A percentile compares a stretch with the other conserved stretches of the same genome.
phyloP scores from a whole-genome alignment of 371 early-diverging fungal species.

The Mucor plumbeus region DNA sequence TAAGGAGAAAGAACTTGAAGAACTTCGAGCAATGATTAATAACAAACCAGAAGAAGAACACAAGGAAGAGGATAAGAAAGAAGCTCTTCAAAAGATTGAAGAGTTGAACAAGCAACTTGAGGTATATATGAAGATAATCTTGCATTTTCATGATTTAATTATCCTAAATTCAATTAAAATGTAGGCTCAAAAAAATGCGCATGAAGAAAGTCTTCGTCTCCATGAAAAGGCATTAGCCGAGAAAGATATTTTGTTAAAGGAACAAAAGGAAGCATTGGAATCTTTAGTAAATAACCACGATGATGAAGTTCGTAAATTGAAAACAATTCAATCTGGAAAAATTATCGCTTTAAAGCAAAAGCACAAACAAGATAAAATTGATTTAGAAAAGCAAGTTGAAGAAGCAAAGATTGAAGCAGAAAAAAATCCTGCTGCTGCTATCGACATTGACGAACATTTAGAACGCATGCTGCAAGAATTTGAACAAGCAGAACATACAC shows the following conservation, averaged over 20 bases:
- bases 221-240: constrained; percentile 49
- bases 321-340: constrained; percentile 33
- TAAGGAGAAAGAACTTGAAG: constrained; percentile 50
- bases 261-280: constrained; percentile 39
- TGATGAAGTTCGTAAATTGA: constrained; percentile 35
- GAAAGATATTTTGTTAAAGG: constrained; percentile 41
- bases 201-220: constrained; percentile 46
- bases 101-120: constrained; percentile 44
- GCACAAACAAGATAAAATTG: constrained; percentile 43
- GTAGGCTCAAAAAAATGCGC: constrained; percentile 42
- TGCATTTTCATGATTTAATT: neutral
- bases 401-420: constrained; percentile 36
- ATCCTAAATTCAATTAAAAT: neutral
- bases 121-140: constrained; percentile 17
- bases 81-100: constrained; percentile 34
- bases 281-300: constrained; percentile 32
- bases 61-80: constrained; percentile 32
- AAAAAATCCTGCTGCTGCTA: constrained; percentile 24
- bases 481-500: constrained; percentile 49
- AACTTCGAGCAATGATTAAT: constrained; percentile 31
- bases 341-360: constrained; percentile 37
- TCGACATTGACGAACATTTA: constrained; percentile 75
- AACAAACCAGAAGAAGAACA: constrained; percentile 22
- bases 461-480: constrained; percentile 83
- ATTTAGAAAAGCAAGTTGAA: constrained; percentile 36